Conservation (phyloP, 2,329 filamentous ascomycete species). For the Phaeoacremonium minimum region DNA sequence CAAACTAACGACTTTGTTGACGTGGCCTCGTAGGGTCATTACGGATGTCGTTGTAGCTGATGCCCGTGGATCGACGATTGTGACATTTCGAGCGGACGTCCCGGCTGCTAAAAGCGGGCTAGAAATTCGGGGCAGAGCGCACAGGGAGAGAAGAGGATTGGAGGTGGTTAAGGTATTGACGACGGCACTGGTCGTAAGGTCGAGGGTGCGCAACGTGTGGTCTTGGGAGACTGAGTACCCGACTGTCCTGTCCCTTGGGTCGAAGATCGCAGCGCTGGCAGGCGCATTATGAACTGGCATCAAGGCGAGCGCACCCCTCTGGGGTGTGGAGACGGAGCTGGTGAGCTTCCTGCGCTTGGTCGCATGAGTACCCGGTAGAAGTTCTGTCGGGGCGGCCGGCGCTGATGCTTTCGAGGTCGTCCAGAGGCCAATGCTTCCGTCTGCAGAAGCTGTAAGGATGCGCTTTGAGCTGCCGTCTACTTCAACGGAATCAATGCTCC, state of each 20-base stretch:
- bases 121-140: constrained; percentile 63
- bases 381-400: constrained; percentile 65
- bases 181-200: constrained; percentile 73
- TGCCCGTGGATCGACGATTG: constrained; percentile 84
- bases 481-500: constrained; percentile 61
- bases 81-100: constrained; percentile 81
- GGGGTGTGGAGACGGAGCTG: constrained; percentile 45
- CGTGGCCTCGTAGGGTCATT: constrained; percentile 88
- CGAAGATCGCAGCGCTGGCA: constrained; percentile 79
- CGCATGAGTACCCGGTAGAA: constrained; percentile 63
- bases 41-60: constrained; percentile 72
- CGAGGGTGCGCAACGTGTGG: constrained; percentile 85
- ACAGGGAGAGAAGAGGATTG: constrained; percentile 76
- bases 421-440: constrained; percentile 86
- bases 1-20: constrained; percentile 61
- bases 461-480: constrained; percentile 70
- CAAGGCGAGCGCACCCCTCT: constrained; percentile 75
- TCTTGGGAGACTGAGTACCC: constrained; percentile 91
- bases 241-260: constrained; percentile 78
- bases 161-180: constrained; percentile 82
- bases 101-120: constrained; percentile 61
- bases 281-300: constrained; percentile 68
- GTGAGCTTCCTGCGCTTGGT: constrained; percentile 74
- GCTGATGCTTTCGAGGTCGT: constrained; percentile 72
- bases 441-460: constrained; percentile 80